Base-by-base conservation (phyloP, 2,329 filamentous ascomycete species). In the Penicillium sp. region DNA sequence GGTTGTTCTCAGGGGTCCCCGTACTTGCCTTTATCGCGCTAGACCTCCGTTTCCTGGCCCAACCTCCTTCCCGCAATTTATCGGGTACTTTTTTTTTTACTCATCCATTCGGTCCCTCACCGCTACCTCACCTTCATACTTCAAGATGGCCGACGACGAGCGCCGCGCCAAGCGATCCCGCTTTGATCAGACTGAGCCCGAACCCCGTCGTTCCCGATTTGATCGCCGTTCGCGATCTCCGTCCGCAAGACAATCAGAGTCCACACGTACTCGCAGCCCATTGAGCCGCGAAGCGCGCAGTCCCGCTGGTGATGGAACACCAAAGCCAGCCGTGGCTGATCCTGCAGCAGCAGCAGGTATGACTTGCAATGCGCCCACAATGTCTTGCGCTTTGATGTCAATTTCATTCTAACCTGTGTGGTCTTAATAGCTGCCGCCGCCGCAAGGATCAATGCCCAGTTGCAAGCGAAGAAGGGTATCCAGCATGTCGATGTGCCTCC, bases 151-250 rank as follows among this genome's bases (percentile, higher is more conserved):
- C 65, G 91, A 95, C 69, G 83, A 88, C 62, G 90, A 93, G 66
- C 85, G 88, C 72, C 86, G 87, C 59, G 80, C 82, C 59, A 96
- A 96, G 81, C 89, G 92, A 61, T 96, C 92, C 71, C 92, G 93
- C 75, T 97, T 98, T 77, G 93, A 98, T 73, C 91, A 96, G 76
- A 95, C 88, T 47, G 91, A 93, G 73, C 87, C 90, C 6, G 91
- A 95, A 70, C 86, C 89, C 56, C 88, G 88, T 69, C 83, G 87
- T 44, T 96, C 92, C 50, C 86, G 93, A 72, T 97, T 96, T 76
- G 93, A 97, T 77, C 87, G 93, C 68, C 89, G 95, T 68, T 98
- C 95, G 57, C 89, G 92, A 64, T 96, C 92, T 31, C 92, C 92
- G 23, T 84, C 86, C 26, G 77, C 78, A 58, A 83, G 86, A 69